These are phyloP conservation scores for Camelina hispida DNA, from an alignment of 345 rosid genomes.

Conservation along the genomic window DNA sequence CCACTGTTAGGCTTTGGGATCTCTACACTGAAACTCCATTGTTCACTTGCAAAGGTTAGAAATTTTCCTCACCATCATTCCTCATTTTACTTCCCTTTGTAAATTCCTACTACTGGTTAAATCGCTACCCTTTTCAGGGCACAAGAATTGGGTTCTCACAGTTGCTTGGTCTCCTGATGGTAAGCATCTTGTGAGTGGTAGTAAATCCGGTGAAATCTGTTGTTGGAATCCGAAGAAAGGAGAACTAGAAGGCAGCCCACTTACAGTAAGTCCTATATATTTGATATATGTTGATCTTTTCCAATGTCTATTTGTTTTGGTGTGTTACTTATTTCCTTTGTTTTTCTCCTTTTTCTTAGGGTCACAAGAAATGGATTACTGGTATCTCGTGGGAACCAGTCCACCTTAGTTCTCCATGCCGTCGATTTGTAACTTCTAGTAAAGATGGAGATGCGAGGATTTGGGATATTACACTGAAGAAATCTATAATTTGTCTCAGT, in stretches of 20 bases:
- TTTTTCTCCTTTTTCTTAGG: conserved; percentile 53
- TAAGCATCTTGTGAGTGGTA: conserved; percentile 89
- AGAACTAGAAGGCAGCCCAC: conserved; percentile 71
- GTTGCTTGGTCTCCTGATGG: conserved; percentile 97
- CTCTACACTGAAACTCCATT: conserved; percentile 87
- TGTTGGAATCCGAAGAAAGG: conserved; percentile 90
- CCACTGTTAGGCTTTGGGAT: conserved; percentile 96
- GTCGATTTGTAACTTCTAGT: conserved; percentile 94
- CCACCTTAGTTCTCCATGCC: conserved; percentile 89
- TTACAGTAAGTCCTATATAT: conserved; percentile 50
- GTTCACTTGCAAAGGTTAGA: conserved; percentile 87
- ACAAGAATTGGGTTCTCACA: conserved; percentile 95
- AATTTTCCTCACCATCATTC: neutral
- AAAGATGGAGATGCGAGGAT: conserved; percentile 99
- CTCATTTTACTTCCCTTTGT: neutral
- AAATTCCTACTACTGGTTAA: neutral
- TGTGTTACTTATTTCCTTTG: conserved; percentile 5
- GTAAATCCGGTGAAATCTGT: conserved; percentile 82
- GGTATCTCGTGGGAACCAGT: conserved; percentile 98
- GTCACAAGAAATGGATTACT: conserved; percentile 98
- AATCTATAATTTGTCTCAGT: conserved; percentile 74
- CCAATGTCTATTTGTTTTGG: neutral
- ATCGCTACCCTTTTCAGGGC: conserved; percentile 58
- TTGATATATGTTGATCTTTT: conserved; percentile 7
- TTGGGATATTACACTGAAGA: conserved; percentile 80